These are phyloP conservation scores for Paraconiothyrium sp. DNA, from an alignment of 2,329 filamentous ascomycete species.

Conservation along the genomic window DNA sequence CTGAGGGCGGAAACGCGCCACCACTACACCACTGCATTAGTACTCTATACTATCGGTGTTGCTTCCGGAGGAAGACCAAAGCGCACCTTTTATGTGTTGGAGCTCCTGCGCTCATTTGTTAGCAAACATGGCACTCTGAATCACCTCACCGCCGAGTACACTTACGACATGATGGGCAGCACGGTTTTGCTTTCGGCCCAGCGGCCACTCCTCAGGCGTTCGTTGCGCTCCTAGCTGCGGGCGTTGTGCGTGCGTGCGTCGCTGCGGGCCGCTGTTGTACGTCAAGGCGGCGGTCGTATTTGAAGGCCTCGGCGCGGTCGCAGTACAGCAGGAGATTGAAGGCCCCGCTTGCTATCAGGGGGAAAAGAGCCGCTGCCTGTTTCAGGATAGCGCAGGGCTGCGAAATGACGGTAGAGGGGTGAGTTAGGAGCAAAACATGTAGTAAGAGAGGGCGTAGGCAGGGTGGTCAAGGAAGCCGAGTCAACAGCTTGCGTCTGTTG, in stretches of 20 bases:
- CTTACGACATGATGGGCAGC: conserved; percentile 52
- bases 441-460: neutral
- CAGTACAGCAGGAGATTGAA: conserved; percentile 34
- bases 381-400: conserved; percentile 30
- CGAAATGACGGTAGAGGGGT: conserved; percentile 16
- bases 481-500: conserved; percentile 14
- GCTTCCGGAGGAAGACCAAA: neutral
- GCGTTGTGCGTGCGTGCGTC: conserved; percentile 26
- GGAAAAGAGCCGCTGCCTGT: conserved; percentile 34
- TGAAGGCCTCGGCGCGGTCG: conserved; percentile 33
- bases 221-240: conserved; percentile 29
- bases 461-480: conserved; percentile 4
- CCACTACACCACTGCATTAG: conserved; percentile 67
- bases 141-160: conserved; percentile 24
- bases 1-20: conserved; percentile 96
- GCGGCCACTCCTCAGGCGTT: conserved; percentile 37
- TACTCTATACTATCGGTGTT: conserved; percentile 11
- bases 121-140: conserved; percentile 51
- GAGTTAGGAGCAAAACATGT: neutral
- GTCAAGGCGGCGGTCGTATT: conserved; percentile 28
- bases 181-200: conserved; percentile 44
- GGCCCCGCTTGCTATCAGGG: conserved; percentile 46
- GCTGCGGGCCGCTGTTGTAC: conserved; percentile 45
- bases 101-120: conserved; percentile 48
- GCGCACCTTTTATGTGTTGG: conserved; percentile 58